Conservation (phyloP, 106 monocot genomes). For the Alisma plantagoaquatica region DNA sequence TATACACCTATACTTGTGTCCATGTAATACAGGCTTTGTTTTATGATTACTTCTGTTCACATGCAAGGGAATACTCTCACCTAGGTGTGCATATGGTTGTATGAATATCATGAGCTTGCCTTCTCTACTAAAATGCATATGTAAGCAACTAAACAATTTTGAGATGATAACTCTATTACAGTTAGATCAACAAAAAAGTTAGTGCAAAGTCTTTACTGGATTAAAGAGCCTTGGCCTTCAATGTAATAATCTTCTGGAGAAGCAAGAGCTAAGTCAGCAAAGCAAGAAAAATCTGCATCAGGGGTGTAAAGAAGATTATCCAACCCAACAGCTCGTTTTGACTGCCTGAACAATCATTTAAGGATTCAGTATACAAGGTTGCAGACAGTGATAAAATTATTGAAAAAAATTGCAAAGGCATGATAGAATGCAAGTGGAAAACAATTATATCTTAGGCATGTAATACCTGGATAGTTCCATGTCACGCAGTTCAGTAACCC, state of each 20-base stretch:
- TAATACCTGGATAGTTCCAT: constrained; percentile 69
- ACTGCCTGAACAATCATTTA: constrained; percentile 40
- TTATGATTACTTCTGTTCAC: no score
- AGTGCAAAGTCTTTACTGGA: constrained; percentile 58
- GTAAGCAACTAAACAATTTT: no score
- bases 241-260: constrained; percentile 97
- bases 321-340: constrained; percentile 66
- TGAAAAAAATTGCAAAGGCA: not conserved
- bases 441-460: not conserved
- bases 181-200: not conserved
- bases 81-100: no score
- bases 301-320: constrained; percentile 97
- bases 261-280: constrained; percentile 88
- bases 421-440: not conserved
- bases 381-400: not conserved
- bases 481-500: constrained; percentile 91
- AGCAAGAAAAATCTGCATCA: constrained; percentile 98
- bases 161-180: not conserved
- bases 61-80: no score
- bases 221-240: constrained; percentile 90
- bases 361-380: not conserved
- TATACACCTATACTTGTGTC: no score
- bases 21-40: no score
- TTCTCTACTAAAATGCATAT: no score
- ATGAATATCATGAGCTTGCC: not conserved